Evolutionary conservation across 495 filamentous ascomycete species (phyloP).

Genomic region (Aspergillus panamensis): DNA sequence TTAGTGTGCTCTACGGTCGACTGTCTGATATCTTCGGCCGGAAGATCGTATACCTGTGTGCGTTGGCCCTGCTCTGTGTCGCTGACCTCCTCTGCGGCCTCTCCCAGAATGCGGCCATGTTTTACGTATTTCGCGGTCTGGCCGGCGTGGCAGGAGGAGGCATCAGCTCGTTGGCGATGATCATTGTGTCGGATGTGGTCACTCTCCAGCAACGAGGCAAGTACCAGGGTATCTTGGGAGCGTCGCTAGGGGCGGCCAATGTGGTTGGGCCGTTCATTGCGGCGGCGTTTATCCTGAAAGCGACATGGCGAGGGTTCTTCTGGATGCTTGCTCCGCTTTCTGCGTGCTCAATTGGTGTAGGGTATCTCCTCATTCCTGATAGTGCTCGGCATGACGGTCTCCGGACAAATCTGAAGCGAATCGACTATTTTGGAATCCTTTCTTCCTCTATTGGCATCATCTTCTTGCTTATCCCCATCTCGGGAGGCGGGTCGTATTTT

Average conservation of each 20-base stretch:
- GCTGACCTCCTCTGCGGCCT: conserved; percentile 53
- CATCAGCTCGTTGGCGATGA: conserved; percentile 49
- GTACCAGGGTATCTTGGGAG: conserved; percentile 45
- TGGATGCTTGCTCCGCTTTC: conserved; percentile 44
- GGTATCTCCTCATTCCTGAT: conserved; percentile 43
- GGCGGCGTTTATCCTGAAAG: conserved; percentile 41
- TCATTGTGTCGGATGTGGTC: conserved; percentile 49
- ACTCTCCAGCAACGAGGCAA: conserved; percentile 45
- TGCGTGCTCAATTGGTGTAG: conserved; percentile 38
- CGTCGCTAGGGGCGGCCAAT: conserved; percentile 41
- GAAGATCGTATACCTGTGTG: conserved; percentile 48
- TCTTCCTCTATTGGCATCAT: conserved; percentile 52
- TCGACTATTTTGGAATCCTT: conserved; percentile 54
- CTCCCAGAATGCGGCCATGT: conserved; percentile 46
- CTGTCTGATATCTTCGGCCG: conserved; percentile 58
- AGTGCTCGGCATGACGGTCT: conserved; percentile 35
- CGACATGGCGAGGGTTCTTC: conserved; percentile 51
- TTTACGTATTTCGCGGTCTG: conserved; percentile 55
- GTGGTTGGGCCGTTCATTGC: conserved; percentile 45
- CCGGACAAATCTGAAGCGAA: conserved; percentile 46
- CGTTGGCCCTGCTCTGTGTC: conserved; percentile 47
- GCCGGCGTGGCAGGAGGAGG: conserved; percentile 54
- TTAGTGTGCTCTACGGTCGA: conserved; percentile 59
- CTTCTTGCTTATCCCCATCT: conserved; percentile 59
- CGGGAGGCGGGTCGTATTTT: conserved; percentile 59